These are phyloP conservation scores for Trametes cinnabarina DNA, from an alignment of 768 basidiomycete species.

Conservation along the genomic window DNA sequence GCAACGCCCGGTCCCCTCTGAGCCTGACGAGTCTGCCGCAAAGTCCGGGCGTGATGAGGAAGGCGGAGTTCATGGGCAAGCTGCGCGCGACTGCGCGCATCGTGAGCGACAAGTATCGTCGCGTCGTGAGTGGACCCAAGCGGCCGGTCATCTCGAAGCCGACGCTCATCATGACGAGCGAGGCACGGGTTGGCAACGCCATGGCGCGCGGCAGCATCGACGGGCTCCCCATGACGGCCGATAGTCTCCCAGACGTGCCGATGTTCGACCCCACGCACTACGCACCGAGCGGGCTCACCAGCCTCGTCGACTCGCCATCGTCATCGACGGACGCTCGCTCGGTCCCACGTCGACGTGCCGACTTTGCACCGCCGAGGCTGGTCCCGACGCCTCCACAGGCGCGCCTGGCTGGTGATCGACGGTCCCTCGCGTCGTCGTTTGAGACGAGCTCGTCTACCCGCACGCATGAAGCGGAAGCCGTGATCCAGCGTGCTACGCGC, in stretches of 20 bases:
- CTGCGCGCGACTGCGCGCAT: constrained; percentile 63
- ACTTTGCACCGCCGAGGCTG: constrained; percentile 62
- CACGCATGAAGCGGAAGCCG: constrained; percentile 43
- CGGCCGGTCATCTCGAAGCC: constrained; percentile 60
- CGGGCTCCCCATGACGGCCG: constrained; percentile 14
- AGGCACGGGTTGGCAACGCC: constrained; percentile 5
- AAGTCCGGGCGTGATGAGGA: constrained; percentile 63
- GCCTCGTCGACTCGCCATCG: constrained; percentile 55
- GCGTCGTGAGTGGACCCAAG: constrained; percentile 26
- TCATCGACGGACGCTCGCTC: constrained; percentile 63
- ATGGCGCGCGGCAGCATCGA: constrained; percentile 8
- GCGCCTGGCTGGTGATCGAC: constrained; percentile 33
- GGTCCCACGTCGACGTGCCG: constrained; percentile 63
- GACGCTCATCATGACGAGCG: constrained; percentile 35
- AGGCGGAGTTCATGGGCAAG: constrained; percentile 64
- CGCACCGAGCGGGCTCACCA: constrained; percentile 44
- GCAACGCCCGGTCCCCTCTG: constrained; percentile 9
- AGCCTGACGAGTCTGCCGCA: constrained; percentile 26
- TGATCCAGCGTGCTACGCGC: constrained; percentile 48
- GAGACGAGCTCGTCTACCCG: constrained; percentile 31
- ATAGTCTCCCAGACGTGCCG: constrained; percentile 4
- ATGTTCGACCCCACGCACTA: constrained; percentile 23
- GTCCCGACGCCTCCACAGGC: constrained; percentile 36
- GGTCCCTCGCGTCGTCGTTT: constrained; percentile 27
- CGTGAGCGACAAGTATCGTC: constrained; percentile 57